Base-by-base conservation (phyloP, 345 rosid genomes). In the Salix koriyanagi region DNA sequence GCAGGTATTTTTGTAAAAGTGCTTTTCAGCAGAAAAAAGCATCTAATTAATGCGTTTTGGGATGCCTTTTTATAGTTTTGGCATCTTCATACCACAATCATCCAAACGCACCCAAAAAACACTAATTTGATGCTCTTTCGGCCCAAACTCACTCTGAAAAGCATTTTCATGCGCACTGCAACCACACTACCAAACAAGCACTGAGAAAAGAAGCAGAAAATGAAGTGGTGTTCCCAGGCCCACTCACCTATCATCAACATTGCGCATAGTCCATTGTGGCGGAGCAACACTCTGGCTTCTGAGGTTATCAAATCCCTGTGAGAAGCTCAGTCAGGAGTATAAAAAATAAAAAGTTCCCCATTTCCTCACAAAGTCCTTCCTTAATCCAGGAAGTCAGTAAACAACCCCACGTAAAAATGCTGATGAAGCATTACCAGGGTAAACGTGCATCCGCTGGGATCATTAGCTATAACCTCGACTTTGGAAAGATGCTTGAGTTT, bases 181-280 rank as follows among this genome's bases (percentile, higher is more conserved):
- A 10, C 44, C 44, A 41, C 44, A 10, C 44, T 10, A 41, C 44
- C 13, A 41, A 41, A 41, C 13, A 41, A 41, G 10, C 13, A 23
- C 25, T 23, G 14, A 30, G 4, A 67, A 36, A 56, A 48, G 62
- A 19, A 62, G 4, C 44, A 41, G 10, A 41, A 14, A 8, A 80
- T 41, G 72, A 75, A 67, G 44, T 19, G 14, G 37, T 44, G 21
- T 77, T 48, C 67, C 46, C 21, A 28, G 71, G 28, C 50, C 15
- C 26, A 28, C 42, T 44, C 80, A 96, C 99, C 99, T 91, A 84
- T 96, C 99, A 84, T 96, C 97, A 75, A 87, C 84, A 69, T 92
- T 96, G 76, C 98, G 98, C 99, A 96, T 94, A 67, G 97, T 96
- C 99, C 99, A 96, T 72, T 96, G 99, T 39, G 98, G 93, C 41